A percentile compares a stretch with the other conserved stretches of the same genome.
phyloP scores from a whole-genome alignment of 306 rosid genomes.

The Bauhinia variegata region DNA sequence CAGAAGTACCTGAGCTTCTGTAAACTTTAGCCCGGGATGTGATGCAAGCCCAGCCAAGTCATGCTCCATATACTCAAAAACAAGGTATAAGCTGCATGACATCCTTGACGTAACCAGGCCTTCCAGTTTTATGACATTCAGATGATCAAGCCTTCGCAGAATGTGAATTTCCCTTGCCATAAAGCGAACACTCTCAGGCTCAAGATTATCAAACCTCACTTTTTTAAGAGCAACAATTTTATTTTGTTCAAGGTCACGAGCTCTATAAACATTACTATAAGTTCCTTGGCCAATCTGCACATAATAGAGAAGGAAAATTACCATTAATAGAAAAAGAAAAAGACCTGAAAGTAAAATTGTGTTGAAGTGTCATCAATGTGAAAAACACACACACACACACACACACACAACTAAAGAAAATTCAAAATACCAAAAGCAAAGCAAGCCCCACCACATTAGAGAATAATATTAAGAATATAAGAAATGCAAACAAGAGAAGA shows the following conservation, averaged over 20 bases:
- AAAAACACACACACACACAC: no score
- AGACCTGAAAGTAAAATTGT: neutral
- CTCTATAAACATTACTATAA: constrained; percentile 89
- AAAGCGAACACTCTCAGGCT: constrained; percentile 95
- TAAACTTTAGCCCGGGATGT: constrained; percentile 85
- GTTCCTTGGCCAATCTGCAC: constrained; percentile 97
- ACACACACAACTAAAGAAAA: neutral
- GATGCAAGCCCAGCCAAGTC: constrained; percentile 94
- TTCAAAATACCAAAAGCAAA: neutral
- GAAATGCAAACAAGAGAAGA: neutral
- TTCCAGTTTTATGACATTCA: constrained; percentile 82
- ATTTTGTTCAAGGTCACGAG: constrained; percentile 91
- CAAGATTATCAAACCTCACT: constrained; percentile 93
- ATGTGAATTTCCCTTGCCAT: constrained; percentile 97
- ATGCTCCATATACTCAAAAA: constrained; percentile 96
- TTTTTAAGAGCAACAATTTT: constrained; percentile 91
- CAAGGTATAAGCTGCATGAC: constrained; percentile 97
- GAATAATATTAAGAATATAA: constrained; percentile 7
- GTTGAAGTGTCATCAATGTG: no score
- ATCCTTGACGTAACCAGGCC: constrained; percentile 94
- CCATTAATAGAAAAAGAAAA: neutral
- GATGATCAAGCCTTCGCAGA: constrained; percentile 90
- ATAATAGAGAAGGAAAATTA: constrained; percentile 18
- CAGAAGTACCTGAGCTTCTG: constrained; percentile 79
- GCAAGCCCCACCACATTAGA: neutral